Evolutionary conservation across 1,139 yeast genomes (phyloP), one percentile per base, ranked within the genome.

Genomic region (Geotrichum reessii): DNA sequence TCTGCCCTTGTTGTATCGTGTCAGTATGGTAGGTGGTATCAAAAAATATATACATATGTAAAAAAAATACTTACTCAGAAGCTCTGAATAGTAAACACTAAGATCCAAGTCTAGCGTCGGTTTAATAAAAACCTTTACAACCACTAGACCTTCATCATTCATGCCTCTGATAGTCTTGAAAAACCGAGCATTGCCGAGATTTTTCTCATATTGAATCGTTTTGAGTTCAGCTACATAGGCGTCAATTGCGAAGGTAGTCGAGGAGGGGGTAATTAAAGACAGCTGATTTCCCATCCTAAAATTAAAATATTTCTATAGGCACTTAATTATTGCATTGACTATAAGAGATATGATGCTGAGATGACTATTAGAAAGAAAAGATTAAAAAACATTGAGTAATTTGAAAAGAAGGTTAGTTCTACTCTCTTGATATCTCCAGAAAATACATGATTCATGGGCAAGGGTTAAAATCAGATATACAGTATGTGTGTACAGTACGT

Each of bases 171-270:
- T 84, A 1, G 97, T 87, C 73, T 92, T 92, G 58, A 93, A 78
- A 69, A 91, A 92, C 56, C 97, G 79, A 14, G 93, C 85, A 56
- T 93, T 85, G 56, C 86, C 79, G 55, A 89, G 74, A 58, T 83
- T 84, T 57, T 86, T 83, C 8, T 86, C 79, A 69, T 88, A 92
- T 65, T 88, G 92, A 55, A 87, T 78, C 61, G 85, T 83, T 33
- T 83, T 83, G 25, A 93, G 76, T 56, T 88, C 90, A 66, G 88
- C 88, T 46, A 93, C 82, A 67, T 92, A 93, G 0, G 98, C 92
- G 37, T 95, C 91, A 4, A 91, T 80, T 12, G 96, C 97, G 66
- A 93, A 89, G 0, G 97, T 88, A 3, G 95, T 92, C 2, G 97
- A 91, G 14, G 93, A 84, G 6, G 97, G 97, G 31, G 97, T 90